phyloP scores from a whole-genome alignment of 345 rosid species.

The Eucalyptus coolabah region DNA sequence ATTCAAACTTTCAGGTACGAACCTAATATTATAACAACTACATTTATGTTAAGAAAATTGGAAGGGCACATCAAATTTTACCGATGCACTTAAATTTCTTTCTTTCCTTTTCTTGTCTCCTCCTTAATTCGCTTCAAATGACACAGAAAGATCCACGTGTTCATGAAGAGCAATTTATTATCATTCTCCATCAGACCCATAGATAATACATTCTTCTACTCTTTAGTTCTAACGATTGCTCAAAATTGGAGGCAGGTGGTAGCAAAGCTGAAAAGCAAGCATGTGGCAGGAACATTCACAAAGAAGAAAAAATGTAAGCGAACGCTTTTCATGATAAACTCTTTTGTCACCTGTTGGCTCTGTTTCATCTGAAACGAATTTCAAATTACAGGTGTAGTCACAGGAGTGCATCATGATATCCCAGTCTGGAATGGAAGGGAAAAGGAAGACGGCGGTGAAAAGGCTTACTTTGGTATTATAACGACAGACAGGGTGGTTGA shows the following conservation, averaged over 20 bases:
- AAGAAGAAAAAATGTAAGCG: slow-evolving; percentile 80
- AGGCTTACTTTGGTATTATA: slow-evolving; percentile 71
- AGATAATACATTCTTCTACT: background rate
- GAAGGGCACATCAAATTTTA: background rate
- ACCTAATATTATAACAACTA: background rate
- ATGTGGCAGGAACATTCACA: slow-evolving; percentile 83
- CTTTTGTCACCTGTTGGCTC: background rate
- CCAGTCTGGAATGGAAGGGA: slow-evolving; percentile 50
- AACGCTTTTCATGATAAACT: background rate
- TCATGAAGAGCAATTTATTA: background rate
- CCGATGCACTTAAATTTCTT: background rate
- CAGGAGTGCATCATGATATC: slow-evolving; percentile 49
- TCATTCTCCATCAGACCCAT: background rate
- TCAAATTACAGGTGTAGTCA: slow-evolving; percentile 40
- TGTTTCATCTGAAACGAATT: background rate
- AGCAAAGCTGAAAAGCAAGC: slow-evolving; percentile 80
- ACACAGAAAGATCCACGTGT: background rate
- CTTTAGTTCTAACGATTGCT: background rate
- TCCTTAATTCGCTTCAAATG: background rate
- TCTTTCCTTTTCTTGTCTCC: background rate
- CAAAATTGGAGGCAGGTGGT: slow-evolving; percentile 39
- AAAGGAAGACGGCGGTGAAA: slow-evolving; percentile 15
- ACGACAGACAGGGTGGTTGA: slow-evolving; percentile 65
- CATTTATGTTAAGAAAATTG: background rate
- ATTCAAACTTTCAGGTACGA: slow-evolving; percentile 69